Conservation (phyloP, 148 eudicot species). For the Fagopyrum esculentum region DNA sequence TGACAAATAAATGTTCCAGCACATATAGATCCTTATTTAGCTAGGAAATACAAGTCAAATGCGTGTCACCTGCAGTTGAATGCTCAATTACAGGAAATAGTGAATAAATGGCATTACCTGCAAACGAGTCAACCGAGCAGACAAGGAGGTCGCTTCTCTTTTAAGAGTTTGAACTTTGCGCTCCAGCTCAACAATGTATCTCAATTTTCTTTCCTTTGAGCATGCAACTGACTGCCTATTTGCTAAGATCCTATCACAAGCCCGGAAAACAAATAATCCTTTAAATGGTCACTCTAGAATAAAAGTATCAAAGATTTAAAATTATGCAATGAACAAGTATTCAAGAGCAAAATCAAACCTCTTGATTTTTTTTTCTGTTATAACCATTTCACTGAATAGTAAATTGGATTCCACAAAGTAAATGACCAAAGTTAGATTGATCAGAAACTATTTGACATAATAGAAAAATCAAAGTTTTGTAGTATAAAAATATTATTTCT, state of each 20-base stretch:
- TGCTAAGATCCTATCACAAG: slow-evolving; percentile 52
- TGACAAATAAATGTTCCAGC: neutral
- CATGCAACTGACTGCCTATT: slow-evolving; percentile 76
- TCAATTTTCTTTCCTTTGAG: slow-evolving; percentile 76
- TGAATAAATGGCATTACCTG: slow-evolving; percentile 29
- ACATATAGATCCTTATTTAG: neutral
- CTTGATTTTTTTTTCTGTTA: too few relatives aligned
- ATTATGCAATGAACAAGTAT: too few relatives aligned
- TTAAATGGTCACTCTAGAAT: too few relatives aligned
- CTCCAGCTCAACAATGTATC: slow-evolving; percentile 73
- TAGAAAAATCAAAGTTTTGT: too few relatives aligned
- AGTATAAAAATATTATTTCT: too few relatives aligned
- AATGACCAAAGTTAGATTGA: too few relatives aligned
- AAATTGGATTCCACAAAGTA: too few relatives aligned
- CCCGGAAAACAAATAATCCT: too few relatives aligned
- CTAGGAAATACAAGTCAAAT: neutral
- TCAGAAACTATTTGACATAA: too few relatives aligned
- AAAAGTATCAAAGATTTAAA: too few relatives aligned
- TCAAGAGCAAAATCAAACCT: too few relatives aligned
- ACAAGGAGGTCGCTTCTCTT: slow-evolving; percentile 65
- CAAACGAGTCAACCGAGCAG: slow-evolving; percentile 63
- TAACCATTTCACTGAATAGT: too few relatives aligned
- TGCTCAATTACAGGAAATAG: neutral
- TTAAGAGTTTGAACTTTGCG: slow-evolving; percentile 67
- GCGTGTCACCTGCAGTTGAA: neutral